A percentile compares a stretch with the other conserved stretches of the same genome.
phyloP scores from a whole-genome alignment of 2,329 filamentous ascomycete genomes.

The Thelonectria rubi region DNA sequence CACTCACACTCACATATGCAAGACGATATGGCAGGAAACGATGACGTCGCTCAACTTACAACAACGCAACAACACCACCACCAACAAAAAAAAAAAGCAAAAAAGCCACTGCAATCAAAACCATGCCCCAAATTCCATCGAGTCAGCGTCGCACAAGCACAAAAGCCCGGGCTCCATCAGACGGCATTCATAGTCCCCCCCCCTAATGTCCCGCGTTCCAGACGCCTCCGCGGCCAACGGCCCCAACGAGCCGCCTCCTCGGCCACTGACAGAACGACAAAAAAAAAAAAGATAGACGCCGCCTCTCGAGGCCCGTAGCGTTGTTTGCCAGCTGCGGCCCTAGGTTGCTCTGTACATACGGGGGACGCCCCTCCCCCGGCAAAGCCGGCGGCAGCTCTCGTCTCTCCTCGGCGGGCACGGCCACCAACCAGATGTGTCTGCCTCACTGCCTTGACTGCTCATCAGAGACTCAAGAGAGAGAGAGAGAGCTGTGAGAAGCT shows the following conservation, averaged over 20 bases:
- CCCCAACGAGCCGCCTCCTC: slow-evolving; percentile 10
- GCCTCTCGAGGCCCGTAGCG: not conserved
- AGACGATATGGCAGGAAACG: slow-evolving; percentile 2
- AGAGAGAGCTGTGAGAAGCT: not conserved
- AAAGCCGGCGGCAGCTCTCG: not conserved
- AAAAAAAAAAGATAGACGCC: not conserved
- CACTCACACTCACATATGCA: slow-evolving; percentile 10
- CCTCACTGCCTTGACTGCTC: too few species aligned
- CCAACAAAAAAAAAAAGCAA: not conserved
- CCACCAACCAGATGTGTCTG: too few species aligned
- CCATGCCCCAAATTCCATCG: not conserved
- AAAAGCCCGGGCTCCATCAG: not conserved
- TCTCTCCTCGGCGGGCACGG: too few species aligned
- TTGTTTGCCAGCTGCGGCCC: too few species aligned
- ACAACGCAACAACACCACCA: not conserved
- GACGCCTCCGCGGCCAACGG: not conserved
- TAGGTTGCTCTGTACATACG: too few species aligned
- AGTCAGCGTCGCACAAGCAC: not conserved
- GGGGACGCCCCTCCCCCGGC: too few species aligned
- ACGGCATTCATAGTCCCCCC: slow-evolving; percentile 15
- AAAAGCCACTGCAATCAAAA: not conserved
- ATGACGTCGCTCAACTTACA: slow-evolving; percentile 24
- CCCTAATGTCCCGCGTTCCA: not conserved
- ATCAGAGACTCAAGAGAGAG: too few species aligned
- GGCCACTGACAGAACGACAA: too few species aligned